Base-by-base conservation (phyloP, 495 filamentous ascomycete species). In the Pseudomonodictys pantanalensis region DNA sequence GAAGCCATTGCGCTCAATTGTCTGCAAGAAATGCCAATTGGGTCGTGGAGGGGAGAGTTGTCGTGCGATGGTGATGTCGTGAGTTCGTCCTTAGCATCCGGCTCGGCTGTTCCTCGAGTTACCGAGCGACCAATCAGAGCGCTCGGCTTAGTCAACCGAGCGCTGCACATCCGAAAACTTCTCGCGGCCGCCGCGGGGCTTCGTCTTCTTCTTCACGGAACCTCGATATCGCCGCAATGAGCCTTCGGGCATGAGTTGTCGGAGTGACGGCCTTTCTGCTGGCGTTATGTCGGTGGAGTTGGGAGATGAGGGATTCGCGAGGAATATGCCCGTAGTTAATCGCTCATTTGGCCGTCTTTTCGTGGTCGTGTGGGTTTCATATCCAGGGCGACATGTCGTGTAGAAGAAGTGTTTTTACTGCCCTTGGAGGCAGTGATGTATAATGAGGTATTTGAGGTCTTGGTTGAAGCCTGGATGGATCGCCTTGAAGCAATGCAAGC, bases 321-420 rank as follows among this genome's bases (percentile, higher is more conserved):
- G 39, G 57, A 63, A 73, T 12, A 35, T 41, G 65, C 74, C 74
- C 68, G 73, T 76, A 64, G 74, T 76, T 76, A 76, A 76, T 76
- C 74, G 68, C 74, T 61, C 74, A 74, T 71, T 66, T 67, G 46
- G 56, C 56, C 65, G 41, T 25, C 12, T 24, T 29, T 45, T 52
- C 38, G 56, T 69, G 68, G 61, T 65, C 66, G 41, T 66, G 66
- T 75, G 74, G 61, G 74, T 74, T 76, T 76, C 74, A 76, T 76
- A 71, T 75, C 51, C 73, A 74, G 71, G 73, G 74, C 64, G 32
- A 75, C 71, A 76, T 70, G 38, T 55, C 38, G 26, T 45, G 15
- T 18, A 25, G 6, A 24, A 52, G 6, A n/a, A 30, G 29, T n/a
- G n/a, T n/a, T n/a, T n/a, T n/a, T n/a, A n/a, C n/a, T 2, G 9